phyloP scores from a whole-genome alignment of 2,329 filamentous ascomycete species.

The Grosmannia penicillata region DNA sequence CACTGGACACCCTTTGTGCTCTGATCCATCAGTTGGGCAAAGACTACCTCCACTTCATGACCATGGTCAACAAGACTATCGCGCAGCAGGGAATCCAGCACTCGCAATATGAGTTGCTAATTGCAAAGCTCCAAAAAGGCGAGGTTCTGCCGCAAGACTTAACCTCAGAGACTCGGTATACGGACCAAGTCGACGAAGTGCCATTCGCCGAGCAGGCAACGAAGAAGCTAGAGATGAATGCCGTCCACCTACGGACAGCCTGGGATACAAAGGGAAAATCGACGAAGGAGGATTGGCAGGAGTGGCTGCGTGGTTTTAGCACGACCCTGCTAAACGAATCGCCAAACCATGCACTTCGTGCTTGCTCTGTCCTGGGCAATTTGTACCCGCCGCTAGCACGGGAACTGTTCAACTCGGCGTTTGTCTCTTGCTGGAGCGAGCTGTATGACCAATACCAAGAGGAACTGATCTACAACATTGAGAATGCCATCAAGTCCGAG shows the following conservation, averaged over 20 bases:
- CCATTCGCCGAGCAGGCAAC: slow-evolving; percentile 71
- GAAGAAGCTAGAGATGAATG: slow-evolving; percentile 94
- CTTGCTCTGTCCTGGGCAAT: slow-evolving; percentile 81
- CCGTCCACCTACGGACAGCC: slow-evolving; percentile 88
- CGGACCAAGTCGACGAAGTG: slow-evolving; percentile 64
- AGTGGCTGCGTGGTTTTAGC: slow-evolving; percentile 95
- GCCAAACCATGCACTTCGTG: slow-evolving; percentile 84
- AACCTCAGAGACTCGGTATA: slow-evolving; percentile 70
- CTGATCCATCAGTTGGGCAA: slow-evolving; percentile 91
- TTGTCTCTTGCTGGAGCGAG: slow-evolving; percentile 98
- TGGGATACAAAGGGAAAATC: slow-evolving; percentile 97
- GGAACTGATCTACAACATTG: slow-evolving; percentile 87
- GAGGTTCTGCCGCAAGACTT: slow-evolving; percentile 92
- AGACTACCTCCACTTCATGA: slow-evolving; percentile 88
- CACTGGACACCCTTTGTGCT: slow-evolving; percentile 86
- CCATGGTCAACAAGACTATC: slow-evolving; percentile 80
- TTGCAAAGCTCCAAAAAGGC: slow-evolving; percentile 85
- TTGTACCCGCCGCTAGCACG: slow-evolving; percentile 83
- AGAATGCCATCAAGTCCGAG: slow-evolving; percentile 85
- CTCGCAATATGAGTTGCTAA: slow-evolving; percentile 80
- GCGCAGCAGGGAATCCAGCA: slow-evolving; percentile 70
- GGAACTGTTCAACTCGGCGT: slow-evolving; percentile 95
- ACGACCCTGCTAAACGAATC: slow-evolving; percentile 91
- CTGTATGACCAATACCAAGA: slow-evolving; percentile 95
- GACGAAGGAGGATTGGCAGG: slow-evolving; percentile 96